Base-by-base conservation (phyloP, 2,329 filamentous ascomycete genomes). In the Thelonectria blattea region DNA sequence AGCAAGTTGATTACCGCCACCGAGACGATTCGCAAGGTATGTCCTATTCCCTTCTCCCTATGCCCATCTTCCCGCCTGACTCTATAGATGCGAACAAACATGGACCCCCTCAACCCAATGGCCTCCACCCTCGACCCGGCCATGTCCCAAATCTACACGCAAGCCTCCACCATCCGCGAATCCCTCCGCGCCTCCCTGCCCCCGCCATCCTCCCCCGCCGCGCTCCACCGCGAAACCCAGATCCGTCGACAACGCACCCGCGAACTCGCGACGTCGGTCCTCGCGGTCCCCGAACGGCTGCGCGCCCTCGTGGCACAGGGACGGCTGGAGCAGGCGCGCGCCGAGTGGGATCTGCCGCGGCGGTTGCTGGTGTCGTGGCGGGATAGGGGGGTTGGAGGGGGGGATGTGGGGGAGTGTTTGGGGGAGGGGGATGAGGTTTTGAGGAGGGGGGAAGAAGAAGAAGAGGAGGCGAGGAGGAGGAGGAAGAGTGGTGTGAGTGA, bases 1-100 rank as follows among this genome's bases (percentile, higher is more conserved):
- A 95, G 91, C 68, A 98, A 98, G 78, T 79, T 99, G 67, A 97
- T 99, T 67, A 87, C 90, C n/a, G 95, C 95, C 1, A 97, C 96
- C 11, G 94, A 97, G 76, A 98, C 94, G 3, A 99, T 99, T 71
- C 86, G 91, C 51, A 92, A 91, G 79, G 86, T 87, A 68, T 9
- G 50, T 8, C 11, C 5, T n/a, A n/a, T n/a, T 18, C 9, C 22
- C 22, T 14, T 12, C 8, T 24, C 15, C 15, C n/a, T 20, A 18
- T 24, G 10, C 15, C 22, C 22, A 3, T 45, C n/a, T 22, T 24
- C 11, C n/a, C n/a, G n/a, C n/a, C 3, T 37, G 2, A n/a, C 18
- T 14, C 9, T 3, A 10, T 62, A 88, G 81, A 93, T 95, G 91
- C 83, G 91, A 59, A 83, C 86, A 32, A 92, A 88, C 65, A 93